These are phyloP conservation scores for Aristolochia contorta DNA, from an alignment of 164 flowering plant species.

Conservation along the genomic window DNA sequence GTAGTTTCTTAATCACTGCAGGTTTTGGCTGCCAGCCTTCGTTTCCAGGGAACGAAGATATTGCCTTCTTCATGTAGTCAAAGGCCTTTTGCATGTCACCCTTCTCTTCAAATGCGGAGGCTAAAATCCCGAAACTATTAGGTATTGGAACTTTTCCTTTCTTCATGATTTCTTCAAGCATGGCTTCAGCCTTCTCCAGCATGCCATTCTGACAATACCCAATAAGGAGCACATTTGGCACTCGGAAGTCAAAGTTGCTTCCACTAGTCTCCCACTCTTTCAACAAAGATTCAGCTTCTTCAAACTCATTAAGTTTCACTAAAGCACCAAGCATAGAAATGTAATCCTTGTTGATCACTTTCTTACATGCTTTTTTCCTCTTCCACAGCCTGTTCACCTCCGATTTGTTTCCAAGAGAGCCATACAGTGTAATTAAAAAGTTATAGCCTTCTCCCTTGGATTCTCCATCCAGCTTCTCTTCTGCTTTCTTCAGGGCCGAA, in stretches of 20 bases:
- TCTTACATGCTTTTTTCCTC: slow-evolving; percentile 14
- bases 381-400: slow-evolving; percentile 32
- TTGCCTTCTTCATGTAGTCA: slow-evolving; percentile 31
- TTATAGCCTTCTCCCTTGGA: slow-evolving; percentile 7
- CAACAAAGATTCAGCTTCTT: slow-evolving; percentile 32
- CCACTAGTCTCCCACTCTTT: slow-evolving; percentile 32
- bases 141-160: slow-evolving; percentile 24
- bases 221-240: slow-evolving; percentile 28
- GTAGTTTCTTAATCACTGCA: slow-evolving; percentile 13
- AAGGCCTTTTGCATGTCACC: slow-evolving; percentile 29
- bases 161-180: slow-evolving; percentile 14
- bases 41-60: slow-evolving; percentile 13
- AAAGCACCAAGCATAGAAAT: slow-evolving; percentile 26
- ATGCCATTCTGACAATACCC: slow-evolving; percentile 30
- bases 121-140: slow-evolving; percentile 26
- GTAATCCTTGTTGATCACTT: slow-evolving; percentile 22
- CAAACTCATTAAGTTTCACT: slow-evolving; percentile 32
- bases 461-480: slow-evolving; percentile 10
- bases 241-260: slow-evolving; percentile 21
- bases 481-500: slow-evolving; percentile 19
- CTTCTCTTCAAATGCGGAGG: slow-evolving; percentile 17
- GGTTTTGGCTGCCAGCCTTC: slow-evolving; percentile 16
- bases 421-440: slow-evolving; percentile 24
- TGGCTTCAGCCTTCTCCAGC: slow-evolving; percentile 33
- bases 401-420: slow-evolving; percentile 23